Evolutionary conservation across 768 basidiomycete genomes (phyloP).

Genomic region (Tephrocybe sp.): DNA sequence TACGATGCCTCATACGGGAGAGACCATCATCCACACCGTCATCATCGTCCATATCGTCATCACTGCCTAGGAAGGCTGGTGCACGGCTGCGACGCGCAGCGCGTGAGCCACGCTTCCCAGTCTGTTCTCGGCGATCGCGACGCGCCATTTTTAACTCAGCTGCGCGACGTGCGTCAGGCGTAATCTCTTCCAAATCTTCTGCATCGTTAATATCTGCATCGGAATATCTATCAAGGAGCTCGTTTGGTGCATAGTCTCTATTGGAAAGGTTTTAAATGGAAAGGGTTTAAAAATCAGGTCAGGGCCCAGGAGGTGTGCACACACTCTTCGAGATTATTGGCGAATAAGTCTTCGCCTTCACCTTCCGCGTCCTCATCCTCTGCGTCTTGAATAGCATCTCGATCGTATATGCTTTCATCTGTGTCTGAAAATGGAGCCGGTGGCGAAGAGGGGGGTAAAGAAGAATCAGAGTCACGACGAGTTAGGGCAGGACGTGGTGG

Average conservation of each 20-base stretch:
- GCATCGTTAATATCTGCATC: conserved; percentile 86
- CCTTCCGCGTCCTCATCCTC: conserved; percentile 82
- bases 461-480: conserved; percentile 63
- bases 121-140: conserved; percentile 74
- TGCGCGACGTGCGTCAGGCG: conserved; percentile 67
- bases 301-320: conserved; percentile 18
- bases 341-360: conserved; percentile 74
- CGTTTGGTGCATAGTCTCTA: conserved; percentile 86
- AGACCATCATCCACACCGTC: conserved; percentile 70
- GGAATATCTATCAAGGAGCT: conserved; percentile 82
- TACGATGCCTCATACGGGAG: conserved; percentile 73
- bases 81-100: conserved; percentile 78
- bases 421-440: conserved; percentile 84
- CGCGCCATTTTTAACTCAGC: conserved; percentile 88
- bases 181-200: conserved; percentile 62
- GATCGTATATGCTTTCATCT: conserved; percentile 74
- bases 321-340: conserved; percentile 71
- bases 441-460: conserved; percentile 84
- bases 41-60: conserved; percentile 76
- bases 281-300: conserved; percentile 11
- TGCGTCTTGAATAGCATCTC: conserved; percentile 61
- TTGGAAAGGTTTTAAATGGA: not conserved
- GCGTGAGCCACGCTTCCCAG: conserved; percentile 65
- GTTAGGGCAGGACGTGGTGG: conserved; percentile 40
- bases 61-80: conserved; percentile 84